Percentiles rank a stretch among this genome's conserved stretches.
These are phyloP conservation scores for Drechslerella stenobrocha DNA, from an alignment of 2,329 filamentous ascomycete genomes.

Conservation along the genomic window DNA sequence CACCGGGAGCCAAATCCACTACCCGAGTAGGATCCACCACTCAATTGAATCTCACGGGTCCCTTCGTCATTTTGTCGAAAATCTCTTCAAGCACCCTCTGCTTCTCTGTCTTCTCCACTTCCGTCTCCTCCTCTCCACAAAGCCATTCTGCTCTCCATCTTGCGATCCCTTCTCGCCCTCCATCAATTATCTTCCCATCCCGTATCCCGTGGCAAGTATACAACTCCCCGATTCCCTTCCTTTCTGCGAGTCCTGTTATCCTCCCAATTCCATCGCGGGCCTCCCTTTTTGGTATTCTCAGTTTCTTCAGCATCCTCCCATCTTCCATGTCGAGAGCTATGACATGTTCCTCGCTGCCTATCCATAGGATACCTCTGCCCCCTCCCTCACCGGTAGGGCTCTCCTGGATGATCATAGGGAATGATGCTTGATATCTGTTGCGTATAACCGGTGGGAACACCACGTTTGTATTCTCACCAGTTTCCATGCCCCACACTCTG, in stretches of 20 bases:
- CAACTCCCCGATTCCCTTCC: constrained; percentile 19
- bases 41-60: constrained; percentile 24
- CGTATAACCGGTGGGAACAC: constrained; percentile 82
- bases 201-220: constrained; percentile 30
- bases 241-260: constrained; percentile 31
- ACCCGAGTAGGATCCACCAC: too few species aligned
- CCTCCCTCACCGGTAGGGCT: constrained; percentile 59
- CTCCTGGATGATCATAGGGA: constrained; percentile 68
- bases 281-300: constrained; percentile 66
- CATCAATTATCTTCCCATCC: constrained; percentile 9
- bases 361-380: constrained; percentile 68
- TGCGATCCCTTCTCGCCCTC: constrained; percentile 19
- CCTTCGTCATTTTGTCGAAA: constrained; percentile 38
- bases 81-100: constrained; percentile 30
- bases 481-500: constrained; percentile 80
- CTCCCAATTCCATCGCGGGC: constrained; percentile 26
- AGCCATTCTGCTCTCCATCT: constrained; percentile 36
- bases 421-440: constrained; percentile 68
- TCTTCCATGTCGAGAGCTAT: constrained; percentile 72
- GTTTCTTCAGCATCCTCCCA: constrained; percentile 70
- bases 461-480: constrained; percentile 81
- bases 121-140: constrained; percentile 20
- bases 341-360: constrained; percentile 59
- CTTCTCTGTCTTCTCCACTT: constrained; percentile 33
- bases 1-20: too few species aligned